Evolutionary conservation across 345 rosid species (phyloP), one percentile per base, ranked within the genome.

Genomic region (Conringia planisiliqua): DNA sequence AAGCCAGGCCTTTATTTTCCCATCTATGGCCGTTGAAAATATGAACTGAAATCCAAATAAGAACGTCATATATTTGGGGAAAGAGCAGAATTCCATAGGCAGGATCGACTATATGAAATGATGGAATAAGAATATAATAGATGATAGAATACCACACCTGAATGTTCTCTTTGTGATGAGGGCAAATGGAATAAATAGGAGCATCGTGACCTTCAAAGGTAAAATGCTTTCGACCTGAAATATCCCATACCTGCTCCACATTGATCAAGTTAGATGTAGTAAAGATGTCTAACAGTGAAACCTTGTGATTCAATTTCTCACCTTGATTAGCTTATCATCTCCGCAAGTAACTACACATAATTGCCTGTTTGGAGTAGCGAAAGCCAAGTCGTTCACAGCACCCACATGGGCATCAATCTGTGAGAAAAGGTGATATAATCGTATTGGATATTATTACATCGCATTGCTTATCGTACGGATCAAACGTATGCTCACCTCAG

Each of bases 371-470:
- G 92, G 94, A 81, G 83, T 80, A 71, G 94, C 91, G 82, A 93
- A 93, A 71, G 94, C 94, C 72, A 93, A 71, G 85, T 93, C 98
- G 75, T 87, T 93, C 62, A 93, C 97, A 39, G 89, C 82, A 56
- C 98, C 98, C 63, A 24, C 62, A 82, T 93, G 98, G 39, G 98
- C 92, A 38, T 88, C 97, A 81, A 93, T 82, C 98, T 93, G 83
- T 58, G 57, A 75, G 22, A 43, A 62, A 79, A 58, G 60, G 30
- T 8, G 62, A 79, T 30, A 35, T 29, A 81, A 44, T 40, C 72
- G 33, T 71, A 52, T 32, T 10, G 46, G 63, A 58, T 76, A 27
- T 57, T 70, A 32, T 44, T 58, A 24, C 32, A 43, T 61, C 47
- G 12, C 55, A 48, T 10, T 32, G 35, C 57, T 57, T 54, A 29